Evolutionary conservation across 2,329 filamentous ascomycete genomes (phyloP).

Genomic region (Paraphaeosphaeria minitans): DNA sequence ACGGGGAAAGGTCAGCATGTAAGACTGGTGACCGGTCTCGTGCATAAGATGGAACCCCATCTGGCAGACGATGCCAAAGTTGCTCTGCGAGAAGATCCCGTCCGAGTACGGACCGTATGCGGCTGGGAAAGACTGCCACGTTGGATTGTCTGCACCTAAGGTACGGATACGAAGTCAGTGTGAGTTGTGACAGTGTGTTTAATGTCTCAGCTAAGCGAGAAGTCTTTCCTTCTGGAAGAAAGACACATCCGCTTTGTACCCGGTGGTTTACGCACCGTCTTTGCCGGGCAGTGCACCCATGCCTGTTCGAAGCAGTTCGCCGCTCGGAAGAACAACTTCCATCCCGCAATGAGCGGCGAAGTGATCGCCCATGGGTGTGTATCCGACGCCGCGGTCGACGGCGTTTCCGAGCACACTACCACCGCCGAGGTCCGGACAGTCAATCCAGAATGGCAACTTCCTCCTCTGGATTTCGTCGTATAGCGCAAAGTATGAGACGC

Average conservation of each 20-base stretch:
- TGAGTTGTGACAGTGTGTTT: no score
- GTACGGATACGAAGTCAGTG: no score
- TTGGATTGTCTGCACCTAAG: slow-evolving; percentile 28
- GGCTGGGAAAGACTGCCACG: slow-evolving; percentile 43
- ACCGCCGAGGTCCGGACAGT: slow-evolving; percentile 56
- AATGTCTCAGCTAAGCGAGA: no score
- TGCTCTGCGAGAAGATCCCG: slow-evolving; percentile 45
- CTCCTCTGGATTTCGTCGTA: slow-evolving; percentile 56
- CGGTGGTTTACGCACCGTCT: slow-evolving; percentile 20
- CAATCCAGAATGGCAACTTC: slow-evolving; percentile 51
- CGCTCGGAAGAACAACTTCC: slow-evolving; percentile 50
- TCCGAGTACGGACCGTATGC: slow-evolving; percentile 46
- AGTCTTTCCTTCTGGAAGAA: no score
- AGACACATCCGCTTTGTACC: no score
- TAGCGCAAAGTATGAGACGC: slow-evolving; percentile 59
- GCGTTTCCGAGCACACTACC: slow-evolving; percentile 56
- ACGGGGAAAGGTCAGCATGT: slow-evolving; percentile 52
- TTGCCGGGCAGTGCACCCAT: slow-evolving; percentile 48
- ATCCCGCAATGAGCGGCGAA: slow-evolving; percentile 53
- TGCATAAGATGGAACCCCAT: slow-evolving; percentile 62
- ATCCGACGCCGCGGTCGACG: slow-evolving; percentile 53
- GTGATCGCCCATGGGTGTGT: slow-evolving; percentile 51
- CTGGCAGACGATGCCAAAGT: slow-evolving; percentile 50
- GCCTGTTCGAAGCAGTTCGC: slow-evolving; percentile 47
- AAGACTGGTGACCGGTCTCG: slow-evolving; percentile 55